phyloP scores from a whole-genome alignment of 192 early-diverging fungal species.

The Helicostylum pulchrum region DNA sequence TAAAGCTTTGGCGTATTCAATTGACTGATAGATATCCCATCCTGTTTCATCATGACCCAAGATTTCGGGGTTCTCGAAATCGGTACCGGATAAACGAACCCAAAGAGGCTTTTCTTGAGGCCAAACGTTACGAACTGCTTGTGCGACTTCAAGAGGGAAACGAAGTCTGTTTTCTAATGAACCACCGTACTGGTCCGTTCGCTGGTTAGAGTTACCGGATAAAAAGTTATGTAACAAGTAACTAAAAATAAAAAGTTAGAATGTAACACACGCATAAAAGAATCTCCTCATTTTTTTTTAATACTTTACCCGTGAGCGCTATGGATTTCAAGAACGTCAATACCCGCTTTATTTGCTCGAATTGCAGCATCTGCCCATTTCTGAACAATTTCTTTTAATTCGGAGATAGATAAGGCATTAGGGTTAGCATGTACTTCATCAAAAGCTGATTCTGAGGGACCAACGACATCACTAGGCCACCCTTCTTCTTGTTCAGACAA shows the following conservation, averaged over 20 bases:
- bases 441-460: constrained; percentile 57
- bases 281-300: neutral
- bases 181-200: constrained; percentile 92
- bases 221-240: constrained; percentile 83
- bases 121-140: constrained; percentile 66
- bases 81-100: constrained; percentile 76
- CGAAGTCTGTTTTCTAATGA: constrained; percentile 84
- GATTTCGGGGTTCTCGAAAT: constrained; percentile 54
- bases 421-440: constrained; percentile 42
- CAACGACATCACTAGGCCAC: constrained; percentile 74
- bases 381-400: constrained; percentile 62
- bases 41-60: constrained; percentile 46
- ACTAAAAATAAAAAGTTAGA: constrained; percentile 69
- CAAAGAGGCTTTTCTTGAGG: constrained; percentile 81
- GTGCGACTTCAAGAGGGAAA: constrained; percentile 67
- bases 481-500: constrained; percentile 46
- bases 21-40: constrained; percentile 74
- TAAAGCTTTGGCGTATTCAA: constrained; percentile 57
- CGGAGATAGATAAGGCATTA: constrained; percentile 57
- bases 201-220: constrained; percentile 74
- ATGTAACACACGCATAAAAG: too few relatives aligned
- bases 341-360: constrained; percentile 71
- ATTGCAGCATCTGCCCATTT: constrained; percentile 64
- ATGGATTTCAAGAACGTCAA: constrained; percentile 37
- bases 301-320: constrained; percentile 70